Base-by-base conservation (phyloP, 305 asterid genomes). In the Lippia alba region DNA sequence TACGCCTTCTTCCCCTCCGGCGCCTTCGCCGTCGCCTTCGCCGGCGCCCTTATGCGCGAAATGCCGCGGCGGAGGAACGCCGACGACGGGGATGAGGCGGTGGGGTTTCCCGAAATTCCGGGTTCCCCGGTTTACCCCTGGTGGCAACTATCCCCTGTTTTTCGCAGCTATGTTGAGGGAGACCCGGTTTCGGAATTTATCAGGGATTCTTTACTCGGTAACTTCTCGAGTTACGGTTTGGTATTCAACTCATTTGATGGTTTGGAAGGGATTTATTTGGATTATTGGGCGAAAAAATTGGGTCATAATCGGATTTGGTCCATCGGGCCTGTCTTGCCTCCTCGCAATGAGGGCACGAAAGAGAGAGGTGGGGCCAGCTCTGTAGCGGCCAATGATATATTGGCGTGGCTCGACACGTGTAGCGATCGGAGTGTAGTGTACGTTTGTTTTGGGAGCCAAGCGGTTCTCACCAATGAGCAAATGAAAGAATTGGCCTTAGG, bases 361-460 rank as follows among this genome's bases (percentile, higher is more conserved):
- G 80, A 79, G 68, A 63, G 96, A 71, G 94, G 89, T 8, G 90
- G 97, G 8, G 40, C 91, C 44, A 81, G 76, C 61, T 64, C 85
- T 4, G 70, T 73, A 1, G 8, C 19, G 17, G 66, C 81, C 0
- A 16, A 53, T 8, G 80, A 82, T 9, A 20, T 89, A 4, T 2
- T 4, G 5, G 54, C 84, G 0, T 87, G 96, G 96, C 86, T 91
- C 12, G 91, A 87, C 74, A 44, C 55, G 33, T 84, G 91, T 50
- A 8, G 89, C 79, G 15, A 71, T 53, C n/a, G n/a, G 53, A 76
- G 82, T 0, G 96, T 89, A 0, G 83, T 86, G 19, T 89, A 83
- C 9, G 85, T 84, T 0, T 87, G 96, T 58, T 89, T 91, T 11
- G 97, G 96, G 18, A 89, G 96, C 76, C 96, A 89, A 69, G 88